Percentiles rank a stretch among this genome's conserved stretches.
phyloP scores from a whole-genome alignment of 164 flowering plant genomes.

The Chloranthus sessilifolius region DNA sequence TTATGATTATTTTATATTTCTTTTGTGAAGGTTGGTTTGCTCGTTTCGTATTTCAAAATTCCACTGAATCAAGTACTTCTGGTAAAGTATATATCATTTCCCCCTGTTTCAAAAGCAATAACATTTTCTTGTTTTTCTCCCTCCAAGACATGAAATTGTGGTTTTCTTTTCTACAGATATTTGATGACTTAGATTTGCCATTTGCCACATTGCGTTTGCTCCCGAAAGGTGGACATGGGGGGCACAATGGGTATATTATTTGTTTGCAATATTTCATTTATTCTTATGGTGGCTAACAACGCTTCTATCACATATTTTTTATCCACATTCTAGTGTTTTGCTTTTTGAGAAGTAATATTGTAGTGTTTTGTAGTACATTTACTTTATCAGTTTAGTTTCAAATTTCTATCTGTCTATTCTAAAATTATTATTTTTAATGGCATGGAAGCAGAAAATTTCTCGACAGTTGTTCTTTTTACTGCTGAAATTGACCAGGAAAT shows the following conservation, averaged over 20 bases:
- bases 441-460: too few relatives aligned
- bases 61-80: conserved; percentile 90
- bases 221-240: conserved; percentile 99
- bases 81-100: conserved; percentile 35
- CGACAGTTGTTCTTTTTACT: too few relatives aligned
- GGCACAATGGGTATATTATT: conserved; percentile 82
- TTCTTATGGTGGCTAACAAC: too few relatives aligned
- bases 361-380: too few relatives aligned
- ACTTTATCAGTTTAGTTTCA: too few relatives aligned
- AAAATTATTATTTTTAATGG: too few relatives aligned
- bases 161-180: conserved; percentile 43
- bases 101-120: background rate
- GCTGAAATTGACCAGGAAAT: too few relatives aligned
- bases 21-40: conserved; percentile 65
- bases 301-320: too few relatives aligned
- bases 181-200: conserved; percentile 90
- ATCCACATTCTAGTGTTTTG: too few relatives aligned
- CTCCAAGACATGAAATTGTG: background rate
- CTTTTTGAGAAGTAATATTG: too few relatives aligned
- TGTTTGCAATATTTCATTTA: background rate
- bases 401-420: too few relatives aligned
- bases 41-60: conserved; percentile 83
- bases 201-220: conserved; percentile 74
- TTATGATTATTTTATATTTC: conserved; percentile 2
- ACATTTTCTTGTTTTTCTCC: conserved; percentile 3